phyloP scores from a whole-genome alignment of 768 basidiomycete genomes.

The Leccinellum luteum region DNA sequence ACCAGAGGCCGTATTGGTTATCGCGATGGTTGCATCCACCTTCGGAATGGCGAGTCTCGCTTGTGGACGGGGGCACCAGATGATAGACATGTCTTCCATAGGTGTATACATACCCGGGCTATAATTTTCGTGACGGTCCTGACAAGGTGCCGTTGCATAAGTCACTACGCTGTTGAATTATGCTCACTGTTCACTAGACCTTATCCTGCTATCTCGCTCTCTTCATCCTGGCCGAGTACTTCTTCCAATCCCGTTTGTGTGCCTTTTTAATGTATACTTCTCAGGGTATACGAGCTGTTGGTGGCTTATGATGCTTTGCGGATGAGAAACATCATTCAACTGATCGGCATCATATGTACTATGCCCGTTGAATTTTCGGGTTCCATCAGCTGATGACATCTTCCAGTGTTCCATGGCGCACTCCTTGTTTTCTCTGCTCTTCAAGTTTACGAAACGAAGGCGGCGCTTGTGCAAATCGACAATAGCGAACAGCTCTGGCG shows the following conservation, averaged over 20 bases:
- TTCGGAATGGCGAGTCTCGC: constrained; percentile 55
- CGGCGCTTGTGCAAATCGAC: constrained; percentile 47
- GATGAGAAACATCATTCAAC: constrained; percentile 73
- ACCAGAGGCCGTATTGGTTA: constrained; percentile 71
- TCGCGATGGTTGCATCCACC: constrained; percentile 70
- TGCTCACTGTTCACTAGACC: constrained; percentile 45
- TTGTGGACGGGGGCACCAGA: neutral
- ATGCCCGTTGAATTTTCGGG: neutral
- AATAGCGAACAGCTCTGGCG: constrained; percentile 57
- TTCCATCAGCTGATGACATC: constrained; percentile 2
- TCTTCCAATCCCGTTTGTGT: neutral
- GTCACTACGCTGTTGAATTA: neutral
- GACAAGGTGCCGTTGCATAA: constrained; percentile 50
- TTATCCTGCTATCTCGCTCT: constrained; percentile 83
- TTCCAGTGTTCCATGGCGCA: constrained; percentile 64
- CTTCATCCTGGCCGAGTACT: constrained; percentile 79
- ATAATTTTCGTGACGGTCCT: constrained; percentile 15
- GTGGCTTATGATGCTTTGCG: constrained; percentile 85
- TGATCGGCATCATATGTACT: constrained; percentile 69
- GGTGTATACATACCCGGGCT: constrained; percentile 43
- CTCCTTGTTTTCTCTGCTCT: constrained; percentile 72
- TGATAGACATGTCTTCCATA: constrained; percentile 23
- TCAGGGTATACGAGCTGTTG: constrained; percentile 71
- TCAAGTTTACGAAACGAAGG: constrained; percentile 72
- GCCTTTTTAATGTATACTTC: constrained; percentile 2